Base-by-base conservation (phyloP, 257 asterid species). In the Mitragyna speciosa region DNA sequence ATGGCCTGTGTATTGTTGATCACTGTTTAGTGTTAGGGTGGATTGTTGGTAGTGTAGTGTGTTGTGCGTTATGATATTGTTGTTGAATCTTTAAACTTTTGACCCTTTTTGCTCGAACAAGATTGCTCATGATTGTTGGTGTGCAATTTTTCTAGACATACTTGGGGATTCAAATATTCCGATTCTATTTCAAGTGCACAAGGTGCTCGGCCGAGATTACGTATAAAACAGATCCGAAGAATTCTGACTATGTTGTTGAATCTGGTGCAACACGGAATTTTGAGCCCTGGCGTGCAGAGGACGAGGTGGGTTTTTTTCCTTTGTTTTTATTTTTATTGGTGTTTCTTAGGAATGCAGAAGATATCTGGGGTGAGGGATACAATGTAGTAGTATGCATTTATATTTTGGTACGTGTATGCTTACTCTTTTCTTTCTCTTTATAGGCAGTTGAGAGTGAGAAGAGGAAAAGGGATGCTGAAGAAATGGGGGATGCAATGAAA, bases 401-500 rank as follows among this genome's bases (percentile, higher is more conserved):
- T 26, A n/a, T 56, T 51, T 80, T 73, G 24, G 33, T 36, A 28
- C 61, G 78, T 65, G 16, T 70, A 39, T 66, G 14, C 70, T 12
- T 79, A 47, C 22, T 39, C 33, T 76, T 79, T 20, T 26, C 26
- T 75, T 54, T 73, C 31, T 65, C 14, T 22, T 22, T 20, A 70
- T 85, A 91, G 97, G 91, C 72, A 84, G n/a, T 63, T 9, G 98
- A 95, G 16, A 88, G 84, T 80, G 94, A 83, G 76, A 85, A 85
- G 69, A 87, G 81, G 87, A 93, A 86, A 76, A 86, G 94, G 83
- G 85, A 76, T 63, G 90, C 92, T 77, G 98, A 93, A 87, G 99
- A 95, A 89, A 88, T 90, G 93, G 99, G 99, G 48, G 99, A 93
- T 87, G 98, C 98, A 47, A 93, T 95, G 99, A 95, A 95, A 76